A percentile compares a stretch with the other conserved stretches of the same genome.
Evolutionary conservation across 306 rosid species (phyloP).

Genomic region (Gynostemma pentaphyllum): DNA sequence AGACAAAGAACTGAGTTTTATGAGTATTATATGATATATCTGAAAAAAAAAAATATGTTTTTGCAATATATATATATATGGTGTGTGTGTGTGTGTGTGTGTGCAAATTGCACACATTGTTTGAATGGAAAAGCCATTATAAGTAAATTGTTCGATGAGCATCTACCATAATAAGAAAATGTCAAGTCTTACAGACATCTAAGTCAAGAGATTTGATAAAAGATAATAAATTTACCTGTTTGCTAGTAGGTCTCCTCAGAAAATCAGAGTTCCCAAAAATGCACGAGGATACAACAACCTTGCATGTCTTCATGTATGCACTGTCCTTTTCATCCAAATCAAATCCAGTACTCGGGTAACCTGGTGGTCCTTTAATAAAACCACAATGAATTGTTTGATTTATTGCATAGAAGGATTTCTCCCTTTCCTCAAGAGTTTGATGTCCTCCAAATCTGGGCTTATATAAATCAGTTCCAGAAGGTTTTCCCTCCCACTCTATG

Average conservation of each 20-base stretch:
- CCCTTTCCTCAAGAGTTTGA: conserved; percentile 65
- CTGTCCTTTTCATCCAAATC: conserved; percentile 59
- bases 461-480: conserved; percentile 16
- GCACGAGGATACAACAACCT: conserved; percentile 85
- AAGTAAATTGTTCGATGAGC: not conserved
- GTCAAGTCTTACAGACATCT: not conserved
- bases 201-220: not conserved
- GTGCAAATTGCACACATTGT: no score
- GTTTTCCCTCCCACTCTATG: conserved; percentile 39
- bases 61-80: no score
- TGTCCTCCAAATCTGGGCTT: conserved; percentile 84
- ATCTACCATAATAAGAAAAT: not conserved
- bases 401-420: conserved; percentile 53
- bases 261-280: conserved; percentile 93
- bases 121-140: not conserved
- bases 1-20: no score
- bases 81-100: no score
- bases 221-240: conserved; percentile 35
- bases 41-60: no score
- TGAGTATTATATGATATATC: no score
- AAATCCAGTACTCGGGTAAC: conserved; percentile 64
- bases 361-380: conserved; percentile 51
- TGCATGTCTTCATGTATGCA: conserved; percentile 57
- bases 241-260: conserved; percentile 81
- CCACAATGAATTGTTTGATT: conserved; percentile 82